These are phyloP conservation scores for Waltergamsia citrina DNA, from an alignment of 2,329 filamentous ascomycete species.

Conservation along the genomic window DNA sequence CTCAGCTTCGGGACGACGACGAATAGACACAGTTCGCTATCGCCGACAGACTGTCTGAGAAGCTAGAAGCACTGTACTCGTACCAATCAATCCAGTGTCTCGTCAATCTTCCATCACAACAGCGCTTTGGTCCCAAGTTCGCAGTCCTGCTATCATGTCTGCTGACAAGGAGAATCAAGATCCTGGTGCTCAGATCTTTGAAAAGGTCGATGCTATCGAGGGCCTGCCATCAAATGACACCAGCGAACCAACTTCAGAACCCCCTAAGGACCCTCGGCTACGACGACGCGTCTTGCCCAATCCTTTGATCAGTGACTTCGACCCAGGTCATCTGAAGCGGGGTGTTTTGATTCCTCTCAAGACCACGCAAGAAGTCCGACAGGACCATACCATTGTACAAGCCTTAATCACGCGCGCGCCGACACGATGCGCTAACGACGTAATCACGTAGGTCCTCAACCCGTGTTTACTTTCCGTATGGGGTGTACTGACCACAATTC, in stretches of 20 bases:
- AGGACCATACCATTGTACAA: constrained; percentile 47
- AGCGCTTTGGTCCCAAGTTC: too few species aligned
- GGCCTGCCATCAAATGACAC: not conserved
- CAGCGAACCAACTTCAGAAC: constrained; percentile 1
- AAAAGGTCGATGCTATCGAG: too few species aligned
- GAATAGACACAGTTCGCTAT: too few species aligned
- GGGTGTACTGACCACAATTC: constrained; percentile 10
- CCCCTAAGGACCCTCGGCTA: constrained; percentile 5
- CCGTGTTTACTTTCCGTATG: too few species aligned
- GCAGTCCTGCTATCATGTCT: not conserved
- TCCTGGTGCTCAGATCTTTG: not conserved
- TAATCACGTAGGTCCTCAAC: constrained; percentile 56
- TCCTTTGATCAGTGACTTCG: constrained; percentile 25
- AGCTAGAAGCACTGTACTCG: too few species aligned
- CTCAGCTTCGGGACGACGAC: too few species aligned
- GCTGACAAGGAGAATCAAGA: constrained; percentile 4
- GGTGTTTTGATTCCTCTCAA: constrained; percentile 53
- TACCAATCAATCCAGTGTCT: too few species aligned
- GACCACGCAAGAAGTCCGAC: constrained; percentile 52
- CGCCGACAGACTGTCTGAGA: too few species aligned
- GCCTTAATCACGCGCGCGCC: constrained; percentile 66
- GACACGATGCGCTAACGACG: constrained; percentile 59
- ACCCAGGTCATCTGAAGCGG: constrained; percentile 22
- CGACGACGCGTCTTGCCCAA: constrained; percentile 16
- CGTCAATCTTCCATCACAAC: not conserved